Percentiles rank a stretch among this genome's conserved stretches.
phyloP scores from a whole-genome alignment of 1,139 yeast genomes.

The Geotrichum carabidarum region DNA sequence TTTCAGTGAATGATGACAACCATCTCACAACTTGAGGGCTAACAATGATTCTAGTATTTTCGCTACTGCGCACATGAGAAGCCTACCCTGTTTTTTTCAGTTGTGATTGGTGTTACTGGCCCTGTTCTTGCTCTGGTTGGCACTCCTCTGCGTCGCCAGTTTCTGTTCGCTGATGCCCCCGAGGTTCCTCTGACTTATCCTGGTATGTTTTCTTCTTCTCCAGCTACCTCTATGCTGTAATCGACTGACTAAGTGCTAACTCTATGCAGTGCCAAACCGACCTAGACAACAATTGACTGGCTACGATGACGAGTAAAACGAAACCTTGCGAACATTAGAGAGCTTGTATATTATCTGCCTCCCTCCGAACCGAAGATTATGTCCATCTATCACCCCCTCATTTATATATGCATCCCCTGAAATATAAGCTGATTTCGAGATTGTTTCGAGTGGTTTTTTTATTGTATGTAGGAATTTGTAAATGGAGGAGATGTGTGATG shows the following conservation, averaged over 20 bases:
- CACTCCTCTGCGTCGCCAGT: constrained; percentile 69
- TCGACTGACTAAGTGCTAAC: not conserved
- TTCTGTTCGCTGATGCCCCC: constrained; percentile 59
- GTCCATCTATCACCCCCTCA: too few relatives aligned
- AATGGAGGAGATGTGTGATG: too few relatives aligned
- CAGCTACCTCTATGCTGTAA: not conserved
- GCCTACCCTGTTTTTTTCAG: constrained; percentile 73
- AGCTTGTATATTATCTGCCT: too few relatives aligned
- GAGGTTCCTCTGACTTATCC: constrained; percentile 71
- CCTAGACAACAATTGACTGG: constrained; percentile 5
- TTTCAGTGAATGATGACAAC: not conserved
- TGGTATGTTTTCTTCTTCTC: constrained; percentile 28
- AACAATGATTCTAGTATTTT: constrained; percentile 49
- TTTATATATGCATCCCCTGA: too few relatives aligned
- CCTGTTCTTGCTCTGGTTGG: constrained; percentile 56
- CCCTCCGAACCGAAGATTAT: too few relatives aligned
- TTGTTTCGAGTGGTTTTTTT: too few relatives aligned
- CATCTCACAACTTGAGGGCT: not conserved
- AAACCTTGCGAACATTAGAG: too few relatives aligned
- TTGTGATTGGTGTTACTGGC: constrained; percentile 60
- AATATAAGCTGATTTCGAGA: too few relatives aligned
- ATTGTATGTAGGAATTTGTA: too few relatives aligned
- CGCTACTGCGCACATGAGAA: constrained; percentile 75
- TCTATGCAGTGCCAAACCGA: constrained; percentile 2
- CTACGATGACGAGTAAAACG: constrained; percentile 6